Evolutionary conservation across 495 filamentous ascomycete species (phyloP), one percentile per base, ranked within the genome.

Genomic region (Bombardia bombarda): DNA sequence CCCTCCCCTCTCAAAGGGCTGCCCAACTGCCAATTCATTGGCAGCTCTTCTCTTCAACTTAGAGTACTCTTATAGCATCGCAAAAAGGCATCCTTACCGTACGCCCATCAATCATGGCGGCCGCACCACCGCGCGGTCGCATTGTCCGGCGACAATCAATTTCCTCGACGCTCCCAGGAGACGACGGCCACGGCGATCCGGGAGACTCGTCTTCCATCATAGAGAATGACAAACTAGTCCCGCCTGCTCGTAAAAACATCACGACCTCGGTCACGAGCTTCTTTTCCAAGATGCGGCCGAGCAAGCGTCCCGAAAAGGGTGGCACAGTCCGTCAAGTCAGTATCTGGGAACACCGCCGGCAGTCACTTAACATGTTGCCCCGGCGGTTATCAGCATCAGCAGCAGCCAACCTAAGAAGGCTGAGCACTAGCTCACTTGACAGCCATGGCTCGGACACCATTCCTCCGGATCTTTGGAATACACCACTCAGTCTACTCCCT

Each of bases 291-390:
- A 40, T 61, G 1, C 45, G 53, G n/a, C 57, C 69, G 1, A 69
- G 67, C 44, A 56, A 60, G 18, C 65, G 65, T 1, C 57, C 63
- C 2, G 72, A 74, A 36, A 59, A 55, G 13, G 69, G 72, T 9
- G 52, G 65, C 7, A 72, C 72, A 1, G 33, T 44, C 16, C 62
- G 57, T 32, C 3, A 2, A 22, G 16, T n/a, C 16, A 2, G 7
- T 23, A 7, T 19, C 28, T 9, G n/a, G 3, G 40, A 45, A 9
- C 5, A 21, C 32, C n/a, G n/a, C n/a, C n/a, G n/a, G n/a, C n/a
- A n/a, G n/a, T n/a, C n/a, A n/a, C n/a, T n/a, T n/a, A n/a, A n/a
- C n/a, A n/a, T n/a, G n/a, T n/a, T n/a, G n/a, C n/a, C n/a, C n/a
- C n/a, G n/a, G n/a, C n/a, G n/a, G n/a, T n/a, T n/a, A n/a, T n/a